Evolutionary conservation across 1,284 basidiomycete species (phyloP).

Genomic region (Agroathelia rolfsii): DNA sequence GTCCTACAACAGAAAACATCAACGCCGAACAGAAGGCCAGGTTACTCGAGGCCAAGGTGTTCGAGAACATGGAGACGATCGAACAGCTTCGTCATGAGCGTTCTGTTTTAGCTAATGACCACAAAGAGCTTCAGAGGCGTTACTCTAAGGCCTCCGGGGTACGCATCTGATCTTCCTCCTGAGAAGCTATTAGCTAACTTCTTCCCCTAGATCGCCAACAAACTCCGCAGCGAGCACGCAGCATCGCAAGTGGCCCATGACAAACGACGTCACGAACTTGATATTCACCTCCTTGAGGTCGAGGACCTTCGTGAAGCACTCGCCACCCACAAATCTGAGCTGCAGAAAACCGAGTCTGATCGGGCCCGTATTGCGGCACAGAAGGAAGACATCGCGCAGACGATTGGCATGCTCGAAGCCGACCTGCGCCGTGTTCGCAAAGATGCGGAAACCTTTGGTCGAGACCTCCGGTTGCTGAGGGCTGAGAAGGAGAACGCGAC

Average conservation of each 20-base stretch:
- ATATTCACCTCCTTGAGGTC: conserved; percentile 59
- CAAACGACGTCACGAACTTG: conserved; percentile 59
- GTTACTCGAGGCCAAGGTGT: conserved; percentile 49
- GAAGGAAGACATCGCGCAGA: conserved; percentile 50
- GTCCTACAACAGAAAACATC: conserved; percentile 33
- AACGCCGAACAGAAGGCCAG: conserved; percentile 63
- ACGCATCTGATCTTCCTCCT: conserved; percentile 11
- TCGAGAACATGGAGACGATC: conserved; percentile 58
- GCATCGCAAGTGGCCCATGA: conserved; percentile 60
- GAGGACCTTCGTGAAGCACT: conserved; percentile 60
- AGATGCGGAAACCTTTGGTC: conserved; percentile 66
- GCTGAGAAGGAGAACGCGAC: conserved; percentile 54
- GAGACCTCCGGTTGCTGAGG: conserved; percentile 59
- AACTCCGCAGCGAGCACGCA: conserved; percentile 49
- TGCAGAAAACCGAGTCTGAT: conserved; percentile 51
- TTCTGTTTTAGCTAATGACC: conserved; percentile 49
- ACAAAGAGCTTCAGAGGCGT: conserved; percentile 59
- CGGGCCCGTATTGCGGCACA: conserved; percentile 51
- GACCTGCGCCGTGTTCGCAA: conserved; percentile 61
- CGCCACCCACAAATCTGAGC: conserved; percentile 49
- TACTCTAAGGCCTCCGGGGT: conserved; percentile 60
- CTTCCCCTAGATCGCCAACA: conserved; percentile 39
- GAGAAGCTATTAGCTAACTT: conserved; percentile 4
- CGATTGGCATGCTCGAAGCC: conserved; percentile 52
- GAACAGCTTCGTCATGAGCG: conserved; percentile 67